Evolutionary conservation across 2,329 filamentous ascomycete species (phyloP).

Genomic region (Cladosporium oxysporum): DNA sequence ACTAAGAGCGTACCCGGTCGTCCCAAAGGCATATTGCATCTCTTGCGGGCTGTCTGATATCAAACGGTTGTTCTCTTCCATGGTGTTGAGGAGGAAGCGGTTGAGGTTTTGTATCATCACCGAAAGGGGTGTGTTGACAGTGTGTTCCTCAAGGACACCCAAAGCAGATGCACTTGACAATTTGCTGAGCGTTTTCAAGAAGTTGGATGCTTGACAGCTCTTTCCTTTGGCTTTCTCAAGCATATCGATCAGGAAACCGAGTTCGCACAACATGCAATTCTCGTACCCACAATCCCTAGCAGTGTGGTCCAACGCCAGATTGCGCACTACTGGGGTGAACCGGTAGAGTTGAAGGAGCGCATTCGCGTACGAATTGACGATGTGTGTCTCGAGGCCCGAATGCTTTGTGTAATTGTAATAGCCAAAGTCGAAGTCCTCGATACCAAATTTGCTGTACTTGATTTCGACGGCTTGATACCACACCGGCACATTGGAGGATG

Average conservation of each 20-base stretch:
- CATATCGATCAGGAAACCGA: constrained; percentile 97
- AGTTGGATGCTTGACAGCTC: constrained; percentile 94
- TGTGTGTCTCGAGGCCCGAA: constrained; percentile 93
- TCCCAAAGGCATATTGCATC: constrained; percentile 74
- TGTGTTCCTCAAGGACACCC: constrained; percentile 81
- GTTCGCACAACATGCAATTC: constrained; percentile 84
- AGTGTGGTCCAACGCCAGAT: constrained; percentile 84
- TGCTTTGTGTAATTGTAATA: constrained; percentile 94
- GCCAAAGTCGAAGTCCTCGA: constrained; percentile 98
- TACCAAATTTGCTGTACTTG: constrained; percentile 97
- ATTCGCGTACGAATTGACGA: constrained; percentile 95
- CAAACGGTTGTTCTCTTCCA: constrained; percentile 65
- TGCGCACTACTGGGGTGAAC: constrained; percentile 85
- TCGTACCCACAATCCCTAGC: constrained; percentile 82
- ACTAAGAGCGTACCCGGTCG: constrained; percentile 71
- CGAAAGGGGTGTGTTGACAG: constrained; percentile 70
- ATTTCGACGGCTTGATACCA: constrained; percentile 96
- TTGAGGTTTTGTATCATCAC: constrained; percentile 84
- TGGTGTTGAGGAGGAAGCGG: constrained; percentile 80
- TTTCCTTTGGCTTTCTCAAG: constrained; percentile 91
- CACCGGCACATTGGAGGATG: constrained; percentile 78
- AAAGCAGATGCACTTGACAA: constrained; percentile 76
- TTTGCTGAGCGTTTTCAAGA: constrained; percentile 84
- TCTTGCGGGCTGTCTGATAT: constrained; percentile 62
- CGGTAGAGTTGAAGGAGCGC: constrained; percentile 86